A percentile compares a stretch with the other conserved stretches of the same genome.
These are phyloP conservation scores for Phytopythium cucurbitacearum DNA, from an alignment of 352 stramenopile genomes.

Conservation along the genomic window DNA sequence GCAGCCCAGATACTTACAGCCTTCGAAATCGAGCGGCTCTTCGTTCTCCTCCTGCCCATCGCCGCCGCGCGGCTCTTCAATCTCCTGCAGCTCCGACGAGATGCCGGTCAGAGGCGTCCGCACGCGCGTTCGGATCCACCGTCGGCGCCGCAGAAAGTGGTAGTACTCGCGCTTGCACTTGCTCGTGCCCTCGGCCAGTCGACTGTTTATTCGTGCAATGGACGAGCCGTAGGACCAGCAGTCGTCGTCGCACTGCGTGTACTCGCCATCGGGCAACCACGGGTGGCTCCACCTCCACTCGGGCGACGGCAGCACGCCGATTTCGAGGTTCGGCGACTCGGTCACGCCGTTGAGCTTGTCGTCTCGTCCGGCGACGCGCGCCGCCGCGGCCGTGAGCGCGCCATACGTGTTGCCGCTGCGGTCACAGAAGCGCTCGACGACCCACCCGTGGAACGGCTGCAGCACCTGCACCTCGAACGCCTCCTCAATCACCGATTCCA, in stretches of 20 bases:
- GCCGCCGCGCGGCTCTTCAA: neutral
- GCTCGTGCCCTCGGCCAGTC: conserved; percentile 68
- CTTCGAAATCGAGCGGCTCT: conserved; percentile 2
- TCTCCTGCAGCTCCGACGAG: neutral
- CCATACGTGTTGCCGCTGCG: conserved; percentile 68
- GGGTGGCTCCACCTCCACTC: conserved; percentile 85
- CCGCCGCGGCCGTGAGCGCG: conserved; percentile 45
- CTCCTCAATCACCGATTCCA: conserved; percentile 77
- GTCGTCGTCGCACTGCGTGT: conserved; percentile 81
- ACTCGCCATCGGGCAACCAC: conserved; percentile 71
- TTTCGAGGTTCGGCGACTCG: conserved; percentile 36
- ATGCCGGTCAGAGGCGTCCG: conserved; percentile 31
- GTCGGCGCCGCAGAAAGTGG: conserved; percentile 67
- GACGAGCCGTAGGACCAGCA: conserved; percentile 85
- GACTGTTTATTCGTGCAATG: conserved; percentile 78
- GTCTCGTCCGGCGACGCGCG: conserved; percentile 30
- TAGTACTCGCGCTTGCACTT: conserved; percentile 74
- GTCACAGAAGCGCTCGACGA: conserved; percentile 78
- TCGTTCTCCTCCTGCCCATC: neutral
- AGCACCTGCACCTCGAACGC: conserved; percentile 83
- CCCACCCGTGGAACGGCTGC: conserved; percentile 79
- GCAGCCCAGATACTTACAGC: neutral
- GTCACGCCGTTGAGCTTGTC: conserved; percentile 48
- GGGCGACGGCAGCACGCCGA: conserved; percentile 50
- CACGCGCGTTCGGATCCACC: conserved; percentile 80